Conservation (phyloP, 202 grass and related monocot genomes). For the Elaeis oleifera region DNA sequence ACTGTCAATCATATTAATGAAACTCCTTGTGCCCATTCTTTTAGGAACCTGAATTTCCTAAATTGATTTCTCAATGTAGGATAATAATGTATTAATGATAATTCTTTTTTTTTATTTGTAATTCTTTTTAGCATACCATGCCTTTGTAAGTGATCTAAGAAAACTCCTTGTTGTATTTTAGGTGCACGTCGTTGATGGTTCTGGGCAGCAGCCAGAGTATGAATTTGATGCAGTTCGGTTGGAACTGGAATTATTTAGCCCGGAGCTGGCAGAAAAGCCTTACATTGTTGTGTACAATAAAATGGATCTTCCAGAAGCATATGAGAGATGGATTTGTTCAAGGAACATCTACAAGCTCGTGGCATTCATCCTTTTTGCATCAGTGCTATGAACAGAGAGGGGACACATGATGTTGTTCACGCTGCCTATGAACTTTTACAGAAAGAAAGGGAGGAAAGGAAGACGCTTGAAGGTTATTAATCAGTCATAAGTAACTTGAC, state of each 20-base stretch:
- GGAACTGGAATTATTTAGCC: constrained; percentile 97
- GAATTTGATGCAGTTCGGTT: constrained; percentile 88
- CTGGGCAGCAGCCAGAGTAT: constrained; percentile 75
- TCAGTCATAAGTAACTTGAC: no score
- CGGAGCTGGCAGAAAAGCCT: constrained; percentile 67
- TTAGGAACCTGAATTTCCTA: no score
- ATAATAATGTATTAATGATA: no score
- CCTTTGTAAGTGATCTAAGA: not conserved
- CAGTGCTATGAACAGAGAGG: constrained; percentile 76
- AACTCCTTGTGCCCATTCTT: no score
- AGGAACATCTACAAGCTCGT: constrained; percentile 38
- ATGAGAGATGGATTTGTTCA: constrained; percentile 68
- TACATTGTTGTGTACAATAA: constrained; percentile 90
- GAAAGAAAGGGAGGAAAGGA: constrained; percentile 63
- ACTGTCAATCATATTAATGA: no score
- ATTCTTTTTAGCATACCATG: not conserved
- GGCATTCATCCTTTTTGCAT: constrained; percentile 62
- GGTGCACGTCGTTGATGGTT: constrained; percentile 93
- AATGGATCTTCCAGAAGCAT: constrained; percentile 91
- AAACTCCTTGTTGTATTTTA: constrained; percentile 27
- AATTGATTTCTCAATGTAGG: no score
- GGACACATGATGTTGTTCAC: constrained; percentile 52
- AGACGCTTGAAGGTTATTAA: constrained; percentile 50
- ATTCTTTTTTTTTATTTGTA: no score
- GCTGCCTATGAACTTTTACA: constrained; percentile 63